Evolutionary conservation across 306 rosid species (phyloP), one percentile per base, ranked within the genome.

Genomic region (Quillaja saponaria): DNA sequence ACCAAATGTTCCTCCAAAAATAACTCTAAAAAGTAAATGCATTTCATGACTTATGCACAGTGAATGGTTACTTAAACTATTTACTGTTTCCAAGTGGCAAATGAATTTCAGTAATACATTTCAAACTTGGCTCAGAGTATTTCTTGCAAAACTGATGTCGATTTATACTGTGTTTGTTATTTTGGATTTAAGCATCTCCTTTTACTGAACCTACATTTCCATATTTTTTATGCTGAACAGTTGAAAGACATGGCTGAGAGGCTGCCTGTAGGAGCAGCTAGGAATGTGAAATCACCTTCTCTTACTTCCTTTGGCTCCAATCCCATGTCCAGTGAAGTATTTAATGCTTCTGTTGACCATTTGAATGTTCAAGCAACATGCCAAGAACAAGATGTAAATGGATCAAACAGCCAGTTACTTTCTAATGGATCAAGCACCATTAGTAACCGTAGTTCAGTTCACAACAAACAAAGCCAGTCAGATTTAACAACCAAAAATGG

Each of bases 191-290:
- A 51, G 12, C 41, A 31, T 61, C 17, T 9, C 25, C 25, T 54
- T 55, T 57, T 44, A 57, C 48, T 79, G 56, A 71, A 57, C 55
- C 49, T 46, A 20, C 34, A 4, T 50, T 44, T 61, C 41, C 57
- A 56, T 71, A 56, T 56, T 47, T 63, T 13, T 49, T 66, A 15
- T 47, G 50, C 58, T 53, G 66, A 71, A 63, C 73, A 92, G 99
- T 83, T 89, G 82, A 92, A 92, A 78, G 99, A 89, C 68, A 81
- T 92, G 99, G 99, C 99, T 71, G 99, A 89, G 82, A 78, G 94
- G 80, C 84, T 89, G 57, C 99, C 99, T 57, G 84, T 92, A 49
- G 99, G 95, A 77, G 85, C 90, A 37, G 77, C 82, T 16, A 85
- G 88, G 64, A 92, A 61, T 67, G 75, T 80, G 54, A 89, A 89